Base-by-base conservation (phyloP, 2,329 filamentous ascomycete genomes). In the Claviceps sp. region DNA sequence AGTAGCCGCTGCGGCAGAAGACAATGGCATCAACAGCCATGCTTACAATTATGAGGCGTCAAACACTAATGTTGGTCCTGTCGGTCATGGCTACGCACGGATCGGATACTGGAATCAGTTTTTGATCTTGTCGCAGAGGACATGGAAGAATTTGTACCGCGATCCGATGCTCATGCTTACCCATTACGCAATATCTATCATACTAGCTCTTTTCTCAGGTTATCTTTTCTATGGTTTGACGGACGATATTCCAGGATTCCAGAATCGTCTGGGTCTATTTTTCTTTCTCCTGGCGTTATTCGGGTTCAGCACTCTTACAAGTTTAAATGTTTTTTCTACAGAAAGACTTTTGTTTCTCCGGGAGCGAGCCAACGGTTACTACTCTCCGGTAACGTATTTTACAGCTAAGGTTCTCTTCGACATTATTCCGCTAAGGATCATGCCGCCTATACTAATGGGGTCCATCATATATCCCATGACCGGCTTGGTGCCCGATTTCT, bases 111-210 rank as follows among this genome's bases (percentile, higher is more conserved):
- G 78, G 8, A 77, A 84, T 44, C 93, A 98, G 67, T 97, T 98
- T 68, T 64, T 84, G 51, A 96, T 98, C 59, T 74, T 98, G 13
- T 95, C 91, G 0, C 78, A 83, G 61, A 82, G 93, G 46, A 98
- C 93, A 0, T 98, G 91, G 91, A 89, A 87, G 64, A 98, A 98
- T 64, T 76, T 98, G 6, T 97, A 98, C 72, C 84, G 93, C 53
- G 96, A 98, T 66, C 93, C 93, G 1, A 90, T 97, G 80, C 74
- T 98, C 54, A 98, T 98, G 93, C 78, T 98, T 53, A 96, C 90
- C 0, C 93, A 98, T 69, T 98, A 97, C 64, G 93, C 93, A 40
- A 97, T 96, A 59, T 89, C 93, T 7, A 97, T 98, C 55, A 72
- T 97, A 0, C 78, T 98, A 5, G 93, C 90, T 1, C 91, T 97